These are phyloP conservation scores for Lachnellula subtilissima DNA, from an alignment of 2,329 filamentous ascomycete species.

Conservation along the genomic window DNA sequence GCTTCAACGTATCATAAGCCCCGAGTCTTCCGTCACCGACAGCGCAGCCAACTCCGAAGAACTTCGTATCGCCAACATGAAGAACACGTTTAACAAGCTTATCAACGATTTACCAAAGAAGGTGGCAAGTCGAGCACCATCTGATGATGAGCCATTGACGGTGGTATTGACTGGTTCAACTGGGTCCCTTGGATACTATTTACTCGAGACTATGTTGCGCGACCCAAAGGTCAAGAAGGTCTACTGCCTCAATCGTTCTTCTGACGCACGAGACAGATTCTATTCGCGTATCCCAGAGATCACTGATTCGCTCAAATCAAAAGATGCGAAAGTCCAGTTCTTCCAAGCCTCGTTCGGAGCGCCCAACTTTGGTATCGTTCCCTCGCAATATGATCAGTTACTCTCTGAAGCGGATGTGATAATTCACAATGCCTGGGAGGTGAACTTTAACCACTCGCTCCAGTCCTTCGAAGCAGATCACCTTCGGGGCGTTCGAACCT, in stretches of 20 bases:
- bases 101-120: not conserved
- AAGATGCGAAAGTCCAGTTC: not conserved
- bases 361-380: not conserved
- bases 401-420: not conserved
- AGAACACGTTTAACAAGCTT: not conserved
- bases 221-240: not conserved
- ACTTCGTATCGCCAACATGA: not conserved
- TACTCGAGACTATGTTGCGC: not conserved
- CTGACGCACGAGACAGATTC: too few species aligned
- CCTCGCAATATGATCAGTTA: not conserved
- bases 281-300: not conserved
- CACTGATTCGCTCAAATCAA: not conserved
- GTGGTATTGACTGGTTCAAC: not conserved
- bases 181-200: not conserved
- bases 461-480: not conserved
- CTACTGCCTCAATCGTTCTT: not conserved
- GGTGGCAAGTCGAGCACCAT: not conserved
- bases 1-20: not conserved
- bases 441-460: not conserved
- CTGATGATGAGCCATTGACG: not conserved
- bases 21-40: not conserved
- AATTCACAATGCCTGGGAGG: not conserved
- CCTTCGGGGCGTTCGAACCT: not conserved
- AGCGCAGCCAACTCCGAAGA: not conserved
- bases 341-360: not conserved